Evolutionary conservation across 306 rosid genomes (phyloP).

Genomic region (Crotalaria pallida): DNA sequence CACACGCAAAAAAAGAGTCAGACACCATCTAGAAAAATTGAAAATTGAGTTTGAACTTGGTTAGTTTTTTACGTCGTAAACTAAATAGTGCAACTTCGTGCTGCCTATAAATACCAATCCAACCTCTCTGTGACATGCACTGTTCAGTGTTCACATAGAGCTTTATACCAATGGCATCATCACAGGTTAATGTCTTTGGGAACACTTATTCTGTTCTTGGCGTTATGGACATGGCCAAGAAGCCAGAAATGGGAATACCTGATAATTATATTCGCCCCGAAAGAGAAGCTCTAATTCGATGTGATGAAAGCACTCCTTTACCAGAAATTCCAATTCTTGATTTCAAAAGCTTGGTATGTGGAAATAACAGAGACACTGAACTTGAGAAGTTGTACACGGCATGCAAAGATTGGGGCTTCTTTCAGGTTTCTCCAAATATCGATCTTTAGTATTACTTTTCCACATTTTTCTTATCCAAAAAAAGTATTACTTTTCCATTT

Average conservation of each 20-base stretch:
- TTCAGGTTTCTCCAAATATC: constrained; percentile 45
- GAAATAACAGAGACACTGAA: constrained; percentile 17
- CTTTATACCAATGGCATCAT: constrained; percentile 19
- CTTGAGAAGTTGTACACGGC: constrained; percentile 44
- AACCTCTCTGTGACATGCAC: background rate
- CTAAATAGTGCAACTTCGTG: background rate
- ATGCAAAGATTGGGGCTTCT: constrained; percentile 80
- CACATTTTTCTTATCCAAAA: background rate
- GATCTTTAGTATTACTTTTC: too few relatives aligned
- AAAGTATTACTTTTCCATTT: background rate
- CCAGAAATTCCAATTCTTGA: constrained; percentile 54
- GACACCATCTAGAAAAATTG: too few relatives aligned
- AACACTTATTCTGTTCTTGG: constrained; percentile 32
- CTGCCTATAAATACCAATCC: constrained; percentile 18
- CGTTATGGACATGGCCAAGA: constrained; percentile 19
- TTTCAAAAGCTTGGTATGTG: constrained; percentile 21
- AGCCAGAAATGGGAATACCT: constrained; percentile 29
- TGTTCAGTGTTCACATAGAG: background rate
- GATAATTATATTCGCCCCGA: constrained; percentile 38
- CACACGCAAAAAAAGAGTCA: too few relatives aligned
- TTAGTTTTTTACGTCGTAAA: background rate
- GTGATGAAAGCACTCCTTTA: constrained; percentile 11
- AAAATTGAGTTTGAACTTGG: too few relatives aligned
- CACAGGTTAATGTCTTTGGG: background rate
- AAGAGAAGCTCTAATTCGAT: constrained; percentile 21